Conservation (phyloP, 306 rosid genomes). For the Cucumis sativus region Cucumber_9930_V3 NC_026661.2:676501-677000, state of each 20-base stretch:
- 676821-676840: background rate
- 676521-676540: conserved; percentile 1
- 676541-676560: conserved; percentile 1
- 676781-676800: background rate
- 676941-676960: background rate
- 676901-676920: background rate
- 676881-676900: background rate
- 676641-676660: background rate
- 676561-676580: background rate
- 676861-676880: background rate
- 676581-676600: background rate
- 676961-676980: background rate
- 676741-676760: background rate
- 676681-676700: background rate
- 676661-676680: background rate
- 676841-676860: background rate
- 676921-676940: background rate
- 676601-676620: background rate
- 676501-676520: background rate
- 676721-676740: background rate
- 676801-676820: background rate
- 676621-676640: background rate
- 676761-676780: background rate
- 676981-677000: background rate
- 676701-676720: background rate